These are phyloP conservation scores for Centrapalus pauciflorus DNA, from an alignment of 129 eudicot species.

Conservation along the genomic window DNA sequence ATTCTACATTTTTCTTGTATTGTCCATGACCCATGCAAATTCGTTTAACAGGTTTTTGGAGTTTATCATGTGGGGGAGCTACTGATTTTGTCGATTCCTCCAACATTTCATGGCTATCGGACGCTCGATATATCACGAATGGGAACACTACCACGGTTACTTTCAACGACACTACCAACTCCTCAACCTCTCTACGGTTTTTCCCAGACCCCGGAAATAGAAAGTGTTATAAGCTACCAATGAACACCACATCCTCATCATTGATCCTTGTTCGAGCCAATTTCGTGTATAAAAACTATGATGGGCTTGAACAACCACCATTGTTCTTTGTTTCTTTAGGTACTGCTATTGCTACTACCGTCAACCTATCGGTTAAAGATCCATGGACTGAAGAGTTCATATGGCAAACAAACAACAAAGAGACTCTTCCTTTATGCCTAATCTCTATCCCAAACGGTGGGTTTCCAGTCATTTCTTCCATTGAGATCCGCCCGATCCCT, in stretches of 20 bases:
- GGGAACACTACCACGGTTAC: constrained; percentile 50
- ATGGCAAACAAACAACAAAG: constrained; percentile 51
- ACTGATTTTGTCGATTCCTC: constrained; percentile 57
- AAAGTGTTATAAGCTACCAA: constrained; percentile 72
- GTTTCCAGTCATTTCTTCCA: constrained; percentile 70
- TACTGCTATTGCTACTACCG: constrained; percentile 43
- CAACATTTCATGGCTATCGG: constrained; percentile 79
- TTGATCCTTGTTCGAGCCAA: constrained; percentile 53
- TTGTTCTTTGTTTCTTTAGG: constrained; percentile 74
- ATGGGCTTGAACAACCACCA: constrained; percentile 66
- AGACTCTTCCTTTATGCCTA: constrained; percentile 53
- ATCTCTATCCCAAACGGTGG: constrained; percentile 64
- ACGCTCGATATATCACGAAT: constrained; percentile 35
- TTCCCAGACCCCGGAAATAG: constrained; percentile 59
- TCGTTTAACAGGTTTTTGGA: constrained; percentile 75
- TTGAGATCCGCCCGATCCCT: constrained; percentile 82
- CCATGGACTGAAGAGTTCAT: constrained; percentile 91
- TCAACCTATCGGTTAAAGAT: constrained; percentile 53
- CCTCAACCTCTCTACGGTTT: constrained; percentile 57
- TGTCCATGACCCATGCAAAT: constrained; percentile 1
- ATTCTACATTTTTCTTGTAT: neutral
- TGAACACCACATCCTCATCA: constrained; percentile 38
- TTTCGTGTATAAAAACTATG: constrained; percentile 80
- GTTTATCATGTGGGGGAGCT: constrained; percentile 79
- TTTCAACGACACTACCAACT: constrained; percentile 34